Evolutionary conservation across 495 filamentous ascomycete species (phyloP), one percentile per base, ranked within the genome.

Genomic region (Cercophora samala): DNA sequence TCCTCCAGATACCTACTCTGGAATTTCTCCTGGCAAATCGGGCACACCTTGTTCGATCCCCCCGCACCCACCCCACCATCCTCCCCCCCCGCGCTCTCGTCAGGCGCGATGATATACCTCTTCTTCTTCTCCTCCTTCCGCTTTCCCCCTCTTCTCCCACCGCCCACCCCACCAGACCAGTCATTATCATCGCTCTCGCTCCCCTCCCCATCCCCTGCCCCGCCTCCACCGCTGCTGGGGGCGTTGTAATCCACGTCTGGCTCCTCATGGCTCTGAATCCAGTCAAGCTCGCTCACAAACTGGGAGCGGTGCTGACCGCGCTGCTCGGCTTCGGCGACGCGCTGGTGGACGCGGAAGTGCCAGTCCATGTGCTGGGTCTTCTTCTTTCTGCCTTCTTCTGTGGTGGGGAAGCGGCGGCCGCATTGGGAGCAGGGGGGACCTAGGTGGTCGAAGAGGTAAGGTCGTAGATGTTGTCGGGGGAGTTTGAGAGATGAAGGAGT

Each of bases 331-430:
- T 98, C 94, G 5, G 87, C 86, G 80, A 95, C 89, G 24, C 93
- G 90, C 75, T 92, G 91, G 74, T 97, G 94, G 2, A 94, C 94
- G 29, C 88, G 86, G 81, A 99, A 99, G 76, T 99, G 95, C 95
- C 94, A 98, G 75, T 99, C 95, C 76, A 97, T 84, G 79, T 99
- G 95, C 1, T 90, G 87, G n/a, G 90, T 89, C 78, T 98, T 98
- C 78, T 88, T 89, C 72, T 87, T 85, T 67, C 87, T 90, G 26
- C 93, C 94, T 69, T 92, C 86, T 56, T 91, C 89, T 24, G 89
- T 90, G 22, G 86, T 82, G 37, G 82, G 81, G 74, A 98, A 99
- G 4, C 95, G 89, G 42, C 92, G 88, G 60, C 93, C 95, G 80
- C 95, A 99, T 51, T 93, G 93, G 24, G 87, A 89, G 75, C 95